phyloP scores from a whole-genome alignment of 2,329 filamentous ascomycete species.

The Diaporthe sp. region DNA sequence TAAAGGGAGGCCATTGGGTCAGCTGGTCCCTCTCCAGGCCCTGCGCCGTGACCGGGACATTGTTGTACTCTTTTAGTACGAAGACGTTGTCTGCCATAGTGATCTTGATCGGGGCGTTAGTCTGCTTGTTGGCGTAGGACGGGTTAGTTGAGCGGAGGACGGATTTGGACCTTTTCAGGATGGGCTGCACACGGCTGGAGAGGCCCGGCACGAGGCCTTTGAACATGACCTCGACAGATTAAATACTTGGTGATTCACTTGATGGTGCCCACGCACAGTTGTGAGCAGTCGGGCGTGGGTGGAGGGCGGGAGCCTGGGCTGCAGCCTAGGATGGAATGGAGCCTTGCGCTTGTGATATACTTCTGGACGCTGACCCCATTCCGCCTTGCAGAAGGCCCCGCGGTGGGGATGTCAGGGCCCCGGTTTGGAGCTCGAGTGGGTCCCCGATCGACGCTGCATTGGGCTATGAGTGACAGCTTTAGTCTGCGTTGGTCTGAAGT shows the following conservation, averaged over 20 bases:
- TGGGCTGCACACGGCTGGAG: neutral
- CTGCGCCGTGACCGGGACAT: constrained; percentile 58
- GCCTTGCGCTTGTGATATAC: neutral
- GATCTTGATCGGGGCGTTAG: neutral
- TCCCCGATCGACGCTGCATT: neutral
- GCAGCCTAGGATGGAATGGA: neutral
- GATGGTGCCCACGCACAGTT: neutral
- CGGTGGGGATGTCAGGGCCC: neutral
- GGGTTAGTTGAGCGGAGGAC: neutral
- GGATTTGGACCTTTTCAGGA: neutral
- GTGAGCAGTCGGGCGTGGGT: neutral
- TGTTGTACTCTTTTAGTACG: constrained; percentile 52
- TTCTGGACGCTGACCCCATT: neutral
- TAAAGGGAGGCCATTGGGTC: constrained; percentile 63
- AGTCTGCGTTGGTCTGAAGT: neutral
- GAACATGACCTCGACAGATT: neutral
- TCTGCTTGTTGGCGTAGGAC: neutral
- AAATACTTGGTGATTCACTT: neutral
- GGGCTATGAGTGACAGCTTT: neutral
- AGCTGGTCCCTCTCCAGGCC: constrained; percentile 61
- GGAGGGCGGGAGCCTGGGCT: neutral
- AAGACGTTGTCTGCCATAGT: constrained; percentile 47
- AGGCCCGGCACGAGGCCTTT: neutral
- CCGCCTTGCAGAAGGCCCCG: neutral
- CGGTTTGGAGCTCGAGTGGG: neutral